These are phyloP conservation scores for Mycena capillaripes DNA, from an alignment of 768 basidiomycete species.

Conservation along the genomic window DNA sequence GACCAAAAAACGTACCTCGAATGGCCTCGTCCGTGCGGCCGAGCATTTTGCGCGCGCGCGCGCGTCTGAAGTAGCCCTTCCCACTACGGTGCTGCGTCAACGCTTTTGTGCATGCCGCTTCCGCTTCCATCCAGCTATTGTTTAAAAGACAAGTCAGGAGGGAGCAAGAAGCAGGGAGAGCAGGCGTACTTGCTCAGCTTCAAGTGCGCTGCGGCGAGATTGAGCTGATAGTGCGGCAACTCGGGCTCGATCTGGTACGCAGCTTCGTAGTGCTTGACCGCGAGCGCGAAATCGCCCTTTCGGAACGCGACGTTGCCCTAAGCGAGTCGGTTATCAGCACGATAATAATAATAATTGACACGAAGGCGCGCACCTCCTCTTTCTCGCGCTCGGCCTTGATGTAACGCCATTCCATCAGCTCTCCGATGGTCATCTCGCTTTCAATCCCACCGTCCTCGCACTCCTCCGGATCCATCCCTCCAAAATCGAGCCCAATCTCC, in stretches of 20 bases:
- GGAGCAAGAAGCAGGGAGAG: conserved; percentile 15
- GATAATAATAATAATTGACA: conserved; percentile 21
- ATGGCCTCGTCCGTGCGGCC: conserved; percentile 69
- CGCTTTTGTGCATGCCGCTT: conserved; percentile 76
- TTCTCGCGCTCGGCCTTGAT: conserved; percentile 80
- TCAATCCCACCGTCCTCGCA: conserved; percentile 55
- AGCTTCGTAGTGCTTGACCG: conserved; percentile 69
- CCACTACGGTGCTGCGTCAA: conserved; percentile 74
- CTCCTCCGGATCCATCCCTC: conserved; percentile 66
- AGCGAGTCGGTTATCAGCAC: neutral
- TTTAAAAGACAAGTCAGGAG: conserved; percentile 19
- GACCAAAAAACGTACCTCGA: conserved; percentile 56
- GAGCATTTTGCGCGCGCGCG: conserved; percentile 75
- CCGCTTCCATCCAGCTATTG: conserved; percentile 78
- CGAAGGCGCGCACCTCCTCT: conserved; percentile 64
- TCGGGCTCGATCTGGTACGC: conserved; percentile 79
- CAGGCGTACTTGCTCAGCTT: conserved; percentile 75
- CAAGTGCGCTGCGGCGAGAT: conserved; percentile 80
- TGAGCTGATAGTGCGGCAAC: conserved; percentile 82
- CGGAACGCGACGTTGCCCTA: conserved; percentile 82
- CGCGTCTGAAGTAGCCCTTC: conserved; percentile 80
- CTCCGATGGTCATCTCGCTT: conserved; percentile 75
- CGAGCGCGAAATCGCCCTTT: conserved; percentile 67
- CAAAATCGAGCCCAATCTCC: conserved; percentile 80
- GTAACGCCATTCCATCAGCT: conserved; percentile 83